Conservation (phyloP, 768 basidiomycete species). For the Hysterangium stoloniferum region DNA sequence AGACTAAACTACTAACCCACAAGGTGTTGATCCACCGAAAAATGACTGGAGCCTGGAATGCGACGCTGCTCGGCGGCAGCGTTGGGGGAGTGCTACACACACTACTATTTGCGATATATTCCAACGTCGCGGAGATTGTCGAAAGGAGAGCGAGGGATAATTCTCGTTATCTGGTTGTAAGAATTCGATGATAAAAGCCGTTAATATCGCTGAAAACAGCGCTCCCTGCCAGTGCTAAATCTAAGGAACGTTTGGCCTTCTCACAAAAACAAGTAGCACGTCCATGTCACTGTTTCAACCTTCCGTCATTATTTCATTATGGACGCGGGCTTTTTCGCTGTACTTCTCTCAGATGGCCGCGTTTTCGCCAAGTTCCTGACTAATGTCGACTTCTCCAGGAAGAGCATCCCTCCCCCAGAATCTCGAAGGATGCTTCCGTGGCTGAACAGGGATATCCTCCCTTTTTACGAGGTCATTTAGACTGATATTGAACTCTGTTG, state of each 20-base stretch:
- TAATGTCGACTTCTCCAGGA: slow-evolving; percentile 1
- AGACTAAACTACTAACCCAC: slow-evolving; percentile 20
- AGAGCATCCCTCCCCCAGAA: slow-evolving; percentile 5
- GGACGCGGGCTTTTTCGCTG: slow-evolving; percentile 13
- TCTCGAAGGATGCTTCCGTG: slow-evolving; percentile 3
- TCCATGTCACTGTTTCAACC: slow-evolving; percentile 18
- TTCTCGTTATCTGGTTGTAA: slow-evolving; percentile 26
- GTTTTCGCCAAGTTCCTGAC: slow-evolving; percentile 2
- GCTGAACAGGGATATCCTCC: no score
- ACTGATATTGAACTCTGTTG: no score
- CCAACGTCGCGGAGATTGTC: slow-evolving; percentile 9
- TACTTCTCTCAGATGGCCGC: slow-evolving; percentile 14
- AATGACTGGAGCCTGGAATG: slow-evolving; percentile 29
- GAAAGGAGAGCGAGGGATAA: slow-evolving; percentile 23
- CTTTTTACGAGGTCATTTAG: no score
- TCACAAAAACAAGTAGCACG: slow-evolving; percentile 23
- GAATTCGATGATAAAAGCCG: slow-evolving; percentile 31
- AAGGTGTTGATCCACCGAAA: slow-evolving; percentile 34
- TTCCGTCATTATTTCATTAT: slow-evolving; percentile 16
- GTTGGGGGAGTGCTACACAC: background rate
- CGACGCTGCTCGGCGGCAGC: background rate
- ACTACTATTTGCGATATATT: slow-evolving; percentile 5
- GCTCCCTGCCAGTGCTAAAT: slow-evolving; percentile 24
- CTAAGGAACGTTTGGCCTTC: background rate
- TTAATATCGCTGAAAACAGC: slow-evolving; percentile 34